Evolutionary conservation across 768 basidiomycete genomes (phyloP), one percentile per base, ranked within the genome.

Genomic region (Pleurotus salmoneostramineus): DNA sequence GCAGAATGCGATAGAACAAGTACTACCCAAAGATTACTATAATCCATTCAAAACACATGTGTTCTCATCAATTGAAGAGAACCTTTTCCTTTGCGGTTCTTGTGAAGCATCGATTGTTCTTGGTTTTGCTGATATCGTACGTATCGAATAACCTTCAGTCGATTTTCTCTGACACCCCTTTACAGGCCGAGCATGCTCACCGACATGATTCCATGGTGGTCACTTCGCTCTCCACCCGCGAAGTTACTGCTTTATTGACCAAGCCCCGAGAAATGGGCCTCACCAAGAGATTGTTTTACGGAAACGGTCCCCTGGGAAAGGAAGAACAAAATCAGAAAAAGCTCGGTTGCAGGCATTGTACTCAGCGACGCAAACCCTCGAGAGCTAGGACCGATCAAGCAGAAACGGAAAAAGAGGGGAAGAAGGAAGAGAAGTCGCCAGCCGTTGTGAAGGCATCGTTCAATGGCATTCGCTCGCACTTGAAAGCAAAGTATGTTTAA

Each of bases 151-250:
- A 6, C 27, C 8, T 47, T 46, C 37, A 15, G 3, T 35, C 5
- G 59, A 42, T 17, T 2, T 2, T 52, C 33, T 27, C 42, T 21
- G 15, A 17, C 27, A 8, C 47, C 11, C 46, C 40, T 42, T 27
- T n/a, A n/a, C 64, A 89, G 87, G 69, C 80, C 35, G 82, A 82
- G 0, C 88, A 89, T 65, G 78, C 77, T 43, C 83, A 84, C 60
- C 79, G 88, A n/a, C 88, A 89, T 61, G 76, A 82, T 0, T 63
- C 69, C 6, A 83, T 82, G 78, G 47, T 72, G 15, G 62, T 88
- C 50, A 62, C 69, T 2, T 3, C 81, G 34, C 58, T 74, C 0
- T 34, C 66, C 10, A 62, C 50, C 10, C 46, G 58, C 5, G 68
- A 64, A 14, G 64, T 63, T 10, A 37, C 33, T n/a, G 54, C 56